Evolutionary conservation across 1,139 yeast genomes (phyloP), one percentile per base, ranked within the genome.

Genomic region (Williopsis jadinii): DNA sequence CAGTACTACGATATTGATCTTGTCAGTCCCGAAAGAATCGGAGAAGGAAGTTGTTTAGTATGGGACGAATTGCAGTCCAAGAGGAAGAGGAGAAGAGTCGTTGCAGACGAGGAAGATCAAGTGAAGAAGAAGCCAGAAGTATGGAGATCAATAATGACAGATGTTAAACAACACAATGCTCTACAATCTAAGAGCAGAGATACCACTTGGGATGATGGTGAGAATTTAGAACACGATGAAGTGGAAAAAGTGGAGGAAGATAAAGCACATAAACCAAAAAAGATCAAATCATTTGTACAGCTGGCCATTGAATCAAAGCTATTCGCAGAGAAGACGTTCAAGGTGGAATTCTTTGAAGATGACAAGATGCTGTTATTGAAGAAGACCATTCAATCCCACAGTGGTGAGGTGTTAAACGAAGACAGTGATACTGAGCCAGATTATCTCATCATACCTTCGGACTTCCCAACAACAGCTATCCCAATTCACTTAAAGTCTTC

Each of bases 121-220:
- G 49, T 49, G 11, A 51, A 41, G 37, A 53, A 45, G 48, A 51
- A 33, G 51, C 56, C 55, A 15, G 46, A 58, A 28, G 60, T 75
- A 11, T 77, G 82, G 82, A 62, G 67, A 38, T 68, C 78, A 2
- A 68, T 77, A 9, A 73, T 77, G 80, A 62, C 57, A 19, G 62
- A 59, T 12, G 55, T 62, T 3, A 47, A 38, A 26, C 30, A 19
- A 14, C 24, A 19, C 24, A 39, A 43, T 12, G 36, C 41, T 2
- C 35, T 41, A 5, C 28, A 6, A 9, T 12, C 37, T 0, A 44
- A 40, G 32, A 45, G 32, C 43, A 47, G 34, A 3, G 41, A 38
- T 19, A 44, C 41, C n/a, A 43, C 38, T 33, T 52, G 56, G 56
- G 52, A 52, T 26, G 58, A 53, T 9, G 46, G 41, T 30, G 35